phyloP scores from a whole-genome alignment of 2,329 filamentous ascomycete genomes.

The Sphaerulina populicola region DNA sequence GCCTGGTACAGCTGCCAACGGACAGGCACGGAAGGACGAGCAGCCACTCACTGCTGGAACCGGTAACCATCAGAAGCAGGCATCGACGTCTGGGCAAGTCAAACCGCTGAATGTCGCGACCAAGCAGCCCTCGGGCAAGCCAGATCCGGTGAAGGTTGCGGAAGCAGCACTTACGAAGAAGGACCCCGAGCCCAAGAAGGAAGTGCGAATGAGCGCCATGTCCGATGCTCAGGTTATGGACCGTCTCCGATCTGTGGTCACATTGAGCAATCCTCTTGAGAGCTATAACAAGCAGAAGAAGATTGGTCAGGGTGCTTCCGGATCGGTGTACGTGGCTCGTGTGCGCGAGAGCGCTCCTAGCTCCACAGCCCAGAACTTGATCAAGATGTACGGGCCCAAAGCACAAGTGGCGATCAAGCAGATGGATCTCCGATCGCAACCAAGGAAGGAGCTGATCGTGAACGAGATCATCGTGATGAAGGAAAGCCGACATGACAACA shows the following conservation, averaged over 20 bases:
- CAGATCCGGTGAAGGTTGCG: conserved; percentile 72
- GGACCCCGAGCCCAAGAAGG: conserved; percentile 63
- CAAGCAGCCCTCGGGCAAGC: conserved; percentile 42
- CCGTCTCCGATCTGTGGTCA: conserved; percentile 86
- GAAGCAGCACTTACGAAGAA: conserved; percentile 75
- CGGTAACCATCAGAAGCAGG: conserved; percentile 23
- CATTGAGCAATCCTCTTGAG: conserved; percentile 85
- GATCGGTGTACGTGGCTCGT: conserved; percentile 94
- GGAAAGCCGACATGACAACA: conserved; percentile 94
- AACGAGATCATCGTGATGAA: conserved; percentile 99
- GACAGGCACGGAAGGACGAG: conserved; percentile 22
- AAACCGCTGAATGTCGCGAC: conserved; percentile 49
- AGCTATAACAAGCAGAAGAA: conserved; percentile 99
- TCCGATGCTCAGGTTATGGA: conserved; percentile 95
- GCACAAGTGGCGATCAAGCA: conserved; percentile 98
- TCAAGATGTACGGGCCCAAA: conserved; percentile 68
- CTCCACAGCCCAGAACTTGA: conserved; percentile 65
- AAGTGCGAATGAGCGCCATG: conserved; percentile 98
- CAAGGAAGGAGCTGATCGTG: conserved; percentile 94
- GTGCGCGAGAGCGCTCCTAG: conserved; percentile 84
- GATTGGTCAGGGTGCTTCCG: conserved; percentile 95
- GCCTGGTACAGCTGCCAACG: conserved; percentile 20
- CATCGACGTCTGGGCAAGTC: conserved; percentile 22
- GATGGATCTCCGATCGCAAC: conserved; percentile 97
- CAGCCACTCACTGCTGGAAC: conserved; percentile 26